Conservation (phyloP, 805 yeast species). For the Starmerella kuoi region DNA sequence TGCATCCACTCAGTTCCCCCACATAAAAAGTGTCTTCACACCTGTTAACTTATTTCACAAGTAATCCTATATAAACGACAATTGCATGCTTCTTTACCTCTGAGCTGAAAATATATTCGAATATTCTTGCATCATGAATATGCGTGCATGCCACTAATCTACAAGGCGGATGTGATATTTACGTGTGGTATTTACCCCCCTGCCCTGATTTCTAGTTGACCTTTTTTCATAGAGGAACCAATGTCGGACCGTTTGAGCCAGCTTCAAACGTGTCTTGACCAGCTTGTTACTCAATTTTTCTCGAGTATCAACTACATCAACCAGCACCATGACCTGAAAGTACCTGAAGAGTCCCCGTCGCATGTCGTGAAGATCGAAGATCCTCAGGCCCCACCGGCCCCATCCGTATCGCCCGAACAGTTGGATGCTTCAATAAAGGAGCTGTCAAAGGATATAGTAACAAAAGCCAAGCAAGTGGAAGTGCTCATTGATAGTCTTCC, state of each 20-base stretch:
- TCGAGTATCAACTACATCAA: conserved; percentile 38
- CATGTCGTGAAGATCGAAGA: conserved; percentile 43
- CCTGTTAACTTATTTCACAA: no score
- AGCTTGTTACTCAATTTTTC: conserved; percentile 30
- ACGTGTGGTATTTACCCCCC: no score
- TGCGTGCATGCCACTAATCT: no score
- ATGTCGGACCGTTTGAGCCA: conserved; percentile 67
- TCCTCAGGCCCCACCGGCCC: conserved; percentile 32
- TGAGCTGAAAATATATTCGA: no score
- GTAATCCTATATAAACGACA: no score
- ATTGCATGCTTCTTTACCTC: no score
- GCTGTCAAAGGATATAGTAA: conserved; percentile 68
- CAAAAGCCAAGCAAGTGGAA: conserved; percentile 76
- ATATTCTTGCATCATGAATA: no score
- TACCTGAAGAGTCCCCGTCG: conserved; percentile 33
- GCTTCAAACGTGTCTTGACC: conserved; percentile 77
- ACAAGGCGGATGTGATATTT: no score
- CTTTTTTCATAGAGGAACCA: no score
- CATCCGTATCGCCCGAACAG: conserved; percentile 20
- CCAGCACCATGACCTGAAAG: conserved; percentile 52
- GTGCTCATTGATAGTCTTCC: conserved; percentile 81
- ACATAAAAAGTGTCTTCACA: no score
- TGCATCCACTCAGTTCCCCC: no score
- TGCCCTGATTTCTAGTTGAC: no score
- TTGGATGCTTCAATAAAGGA: conserved; percentile 46